A percentile compares a stretch with the other conserved stretches of the same genome.
Evolutionary conservation across 148 eudicot genomes (phyloP).

Genomic region (Polygonum maritimum): DNA sequence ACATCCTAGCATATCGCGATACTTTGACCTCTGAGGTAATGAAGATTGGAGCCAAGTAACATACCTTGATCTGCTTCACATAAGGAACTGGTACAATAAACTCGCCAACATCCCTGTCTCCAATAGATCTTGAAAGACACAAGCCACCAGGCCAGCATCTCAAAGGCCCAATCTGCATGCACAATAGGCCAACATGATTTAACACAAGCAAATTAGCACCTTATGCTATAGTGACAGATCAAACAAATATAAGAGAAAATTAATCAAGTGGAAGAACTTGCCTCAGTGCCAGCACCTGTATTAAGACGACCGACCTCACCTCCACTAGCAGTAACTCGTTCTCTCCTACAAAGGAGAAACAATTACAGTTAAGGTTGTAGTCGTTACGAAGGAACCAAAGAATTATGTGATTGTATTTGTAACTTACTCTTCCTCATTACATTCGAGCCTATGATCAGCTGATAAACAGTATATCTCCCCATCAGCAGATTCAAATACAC

Average conservation of each 20-base stretch:
- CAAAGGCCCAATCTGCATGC: slow-evolving; percentile 75
- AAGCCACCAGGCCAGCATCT: slow-evolving; percentile 99
- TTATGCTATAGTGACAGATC: no score
- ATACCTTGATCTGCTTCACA: slow-evolving; percentile 95
- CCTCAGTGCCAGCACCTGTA: slow-evolving; percentile 97
- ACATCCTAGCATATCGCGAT: no score
- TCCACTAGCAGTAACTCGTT: slow-evolving; percentile 84
- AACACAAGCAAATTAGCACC: background rate
- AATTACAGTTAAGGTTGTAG: background rate
- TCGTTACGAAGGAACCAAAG: background rate
- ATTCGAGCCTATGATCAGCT: slow-evolving; percentile 97
- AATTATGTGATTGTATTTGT: background rate
- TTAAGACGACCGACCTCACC: slow-evolving; percentile 99
- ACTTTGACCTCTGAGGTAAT: background rate
- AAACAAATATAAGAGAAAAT: background rate
- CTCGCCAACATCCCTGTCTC: slow-evolving; percentile 98
- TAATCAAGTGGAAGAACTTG: slow-evolving; percentile 14
- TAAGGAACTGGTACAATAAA: slow-evolving; percentile 91
- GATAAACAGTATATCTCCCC: slow-evolving; percentile 71
- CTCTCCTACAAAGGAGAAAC: slow-evolving; percentile 41
- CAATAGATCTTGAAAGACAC: slow-evolving; percentile 92
- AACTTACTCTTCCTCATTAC: slow-evolving; percentile 75
- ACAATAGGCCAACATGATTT: background rate
- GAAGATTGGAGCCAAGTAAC: slow-evolving; percentile 11
- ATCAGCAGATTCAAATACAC: slow-evolving; percentile 84